Conservation (phyloP, 1,284 basidiomycete species). For the Cryptococcus sp. region DNA sequence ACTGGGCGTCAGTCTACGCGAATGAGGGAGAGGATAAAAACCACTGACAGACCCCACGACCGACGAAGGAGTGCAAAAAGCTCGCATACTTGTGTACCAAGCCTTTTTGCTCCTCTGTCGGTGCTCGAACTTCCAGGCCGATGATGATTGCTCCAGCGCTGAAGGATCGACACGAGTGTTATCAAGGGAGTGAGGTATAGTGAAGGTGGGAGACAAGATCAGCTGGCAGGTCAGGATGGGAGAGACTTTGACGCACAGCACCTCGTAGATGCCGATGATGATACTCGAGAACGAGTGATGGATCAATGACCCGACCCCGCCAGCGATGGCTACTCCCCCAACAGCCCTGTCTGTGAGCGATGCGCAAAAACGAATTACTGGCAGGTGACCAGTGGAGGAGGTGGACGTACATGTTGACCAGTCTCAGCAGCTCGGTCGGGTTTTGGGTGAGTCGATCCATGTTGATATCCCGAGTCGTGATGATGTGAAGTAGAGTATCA, state of each 20-base stretch:
- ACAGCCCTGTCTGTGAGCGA: constrained; percentile 28
- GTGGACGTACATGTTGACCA: constrained; percentile 42
- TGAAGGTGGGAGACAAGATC: no score
- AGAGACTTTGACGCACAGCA: constrained; percentile 27
- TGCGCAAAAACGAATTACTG: neutral
- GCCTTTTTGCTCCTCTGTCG: constrained; percentile 40
- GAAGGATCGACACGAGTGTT: neutral
- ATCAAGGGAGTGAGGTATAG: neutral
- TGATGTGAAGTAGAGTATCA: no score
- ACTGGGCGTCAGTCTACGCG: constrained; percentile 21
- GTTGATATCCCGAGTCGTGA: no score
- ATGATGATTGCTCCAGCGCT: constrained; percentile 39
- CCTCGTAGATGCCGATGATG: constrained; percentile 42
- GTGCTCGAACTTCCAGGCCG: constrained; percentile 39
- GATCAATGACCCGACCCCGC: constrained; percentile 43
- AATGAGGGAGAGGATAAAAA: no score
- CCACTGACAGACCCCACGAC: constrained; percentile 46
- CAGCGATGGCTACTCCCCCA: constrained; percentile 42
- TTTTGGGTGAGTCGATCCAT: constrained; percentile 45
- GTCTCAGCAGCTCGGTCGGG: constrained; percentile 42
- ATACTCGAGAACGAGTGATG: constrained; percentile 43
- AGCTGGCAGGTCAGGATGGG: no score
- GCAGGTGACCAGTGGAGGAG: neutral
- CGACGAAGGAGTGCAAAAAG: constrained; percentile 47
- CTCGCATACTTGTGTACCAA: constrained; percentile 45